These are phyloP conservation scores for Bryoerythrophyllum caledonicum DNA, from an alignment of 225 moss, liverwort and hornwort genomes.

Conservation along the genomic window DNA sequence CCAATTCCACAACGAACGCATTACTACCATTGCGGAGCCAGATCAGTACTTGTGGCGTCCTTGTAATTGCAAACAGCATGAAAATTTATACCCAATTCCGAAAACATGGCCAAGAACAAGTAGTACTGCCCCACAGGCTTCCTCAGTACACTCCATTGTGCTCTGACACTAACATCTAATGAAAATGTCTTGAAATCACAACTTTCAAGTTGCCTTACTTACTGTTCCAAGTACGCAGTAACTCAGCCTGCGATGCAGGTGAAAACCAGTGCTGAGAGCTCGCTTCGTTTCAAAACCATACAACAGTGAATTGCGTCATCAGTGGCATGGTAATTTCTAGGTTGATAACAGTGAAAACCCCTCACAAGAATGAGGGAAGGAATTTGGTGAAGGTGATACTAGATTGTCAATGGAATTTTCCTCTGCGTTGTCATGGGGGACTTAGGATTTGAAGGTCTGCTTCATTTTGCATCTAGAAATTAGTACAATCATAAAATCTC, in stretches of 20 bases:
- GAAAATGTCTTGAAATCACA: not conserved
- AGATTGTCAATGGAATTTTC: no score
- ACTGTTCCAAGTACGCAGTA: not conserved
- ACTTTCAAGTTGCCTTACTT: slow-evolving; percentile 10
- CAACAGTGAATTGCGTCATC: no score
- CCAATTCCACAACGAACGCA: not conserved
- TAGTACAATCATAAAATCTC: no score
- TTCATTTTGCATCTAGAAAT: no score
- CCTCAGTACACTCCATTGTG: slow-evolving; percentile 6
- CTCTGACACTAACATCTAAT: slow-evolving; percentile 4
- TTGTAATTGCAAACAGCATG: not conserved
- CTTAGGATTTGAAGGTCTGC: no score
- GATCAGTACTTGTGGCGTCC: not conserved
- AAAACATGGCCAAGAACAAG: not conserved
- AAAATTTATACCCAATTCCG: slow-evolving; percentile 11
- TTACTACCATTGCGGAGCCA: not conserved
- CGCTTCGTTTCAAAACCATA: not conserved
- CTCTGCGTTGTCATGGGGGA: no score
- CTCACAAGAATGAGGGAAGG: no score
- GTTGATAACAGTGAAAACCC: no score
- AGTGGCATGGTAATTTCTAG: not conserved
- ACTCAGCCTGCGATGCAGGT: not conserved
- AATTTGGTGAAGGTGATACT: not conserved
- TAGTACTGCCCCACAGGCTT: slow-evolving; percentile 1
- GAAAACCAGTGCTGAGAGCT: not conserved